These are phyloP conservation scores for Solanum dulcamara DNA, from an alignment of 257 asterid species.

Conservation along the genomic window DNA sequence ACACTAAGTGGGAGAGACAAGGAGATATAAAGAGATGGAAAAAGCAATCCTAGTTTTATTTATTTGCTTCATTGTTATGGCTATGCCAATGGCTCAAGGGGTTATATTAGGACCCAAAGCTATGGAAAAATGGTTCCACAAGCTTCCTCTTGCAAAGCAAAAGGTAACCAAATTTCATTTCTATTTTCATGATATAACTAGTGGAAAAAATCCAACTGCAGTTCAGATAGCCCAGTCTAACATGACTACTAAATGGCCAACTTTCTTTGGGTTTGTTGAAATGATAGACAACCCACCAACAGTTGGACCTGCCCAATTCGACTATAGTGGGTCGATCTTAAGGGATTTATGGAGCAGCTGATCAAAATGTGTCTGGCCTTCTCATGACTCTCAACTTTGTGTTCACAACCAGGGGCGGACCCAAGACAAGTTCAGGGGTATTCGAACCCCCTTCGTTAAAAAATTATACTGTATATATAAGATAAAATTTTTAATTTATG, in stretches of 20 bases:
- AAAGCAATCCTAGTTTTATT: not conserved
- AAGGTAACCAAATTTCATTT: slow-evolving; percentile 19
- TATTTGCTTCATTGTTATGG: not conserved
- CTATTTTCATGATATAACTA: slow-evolving; percentile 25
- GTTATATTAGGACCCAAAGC: slow-evolving; percentile 1
- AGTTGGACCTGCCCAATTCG: not conserved
- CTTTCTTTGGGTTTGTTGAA: slow-evolving; percentile 9
- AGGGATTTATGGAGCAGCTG: slow-evolving; percentile 20
- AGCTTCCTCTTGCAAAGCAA: slow-evolving; percentile 6
- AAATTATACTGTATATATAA: no score
- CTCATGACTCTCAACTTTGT: slow-evolving; percentile 23
- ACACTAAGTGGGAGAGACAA: no score
- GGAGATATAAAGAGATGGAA: not conserved
- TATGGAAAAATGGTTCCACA: slow-evolving; percentile 11
- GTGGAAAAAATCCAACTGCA: slow-evolving; percentile 10
- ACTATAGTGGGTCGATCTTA: slow-evolving; percentile 28
- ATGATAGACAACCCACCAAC: slow-evolving; percentile 20
- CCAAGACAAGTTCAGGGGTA: no score
- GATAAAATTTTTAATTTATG: no score
- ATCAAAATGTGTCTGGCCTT: not conserved
- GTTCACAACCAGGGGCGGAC: no score
- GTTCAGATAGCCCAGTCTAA: not conserved
- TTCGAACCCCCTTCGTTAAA: no score
- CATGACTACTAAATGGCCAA: slow-evolving; percentile 1
- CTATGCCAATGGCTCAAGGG: not conserved